These are phyloP conservation scores for Boeremia exigua DNA, from an alignment of 2,329 filamentous ascomycete genomes.

Conservation along the genomic window DNA sequence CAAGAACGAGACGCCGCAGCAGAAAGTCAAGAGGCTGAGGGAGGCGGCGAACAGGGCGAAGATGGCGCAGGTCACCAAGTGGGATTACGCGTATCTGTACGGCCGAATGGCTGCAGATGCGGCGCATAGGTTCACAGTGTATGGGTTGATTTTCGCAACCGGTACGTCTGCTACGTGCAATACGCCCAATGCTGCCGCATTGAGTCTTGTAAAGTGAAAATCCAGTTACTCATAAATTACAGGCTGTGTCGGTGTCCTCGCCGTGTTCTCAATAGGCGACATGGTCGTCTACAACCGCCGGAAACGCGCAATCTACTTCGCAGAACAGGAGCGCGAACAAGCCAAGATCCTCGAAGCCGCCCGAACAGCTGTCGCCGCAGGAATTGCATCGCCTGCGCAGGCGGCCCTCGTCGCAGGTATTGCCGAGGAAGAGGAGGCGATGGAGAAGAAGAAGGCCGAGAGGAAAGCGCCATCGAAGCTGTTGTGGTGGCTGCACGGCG, in stretches of 20 bases:
- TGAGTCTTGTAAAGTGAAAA: not conserved
- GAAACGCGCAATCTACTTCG: slow-evolving; percentile 67
- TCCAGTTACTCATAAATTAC: not conserved
- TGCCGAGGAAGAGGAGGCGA: slow-evolving; percentile 65
- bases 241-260: slow-evolving; percentile 67
- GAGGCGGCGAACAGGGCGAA: slow-evolving; percentile 56
- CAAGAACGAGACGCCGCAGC: slow-evolving; percentile 58
- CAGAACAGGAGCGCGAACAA: slow-evolving; percentile 56
- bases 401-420: slow-evolving; percentile 62
- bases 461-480: slow-evolving; percentile 38
- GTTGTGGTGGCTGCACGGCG: slow-evolving; percentile 46
- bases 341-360: slow-evolving; percentile 54
- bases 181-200: slow-evolving; percentile 17
- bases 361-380: slow-evolving; percentile 49
- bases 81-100: slow-evolving; percentile 56
- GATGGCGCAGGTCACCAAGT: slow-evolving; percentile 57
- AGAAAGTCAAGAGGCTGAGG: slow-evolving; percentile 60
- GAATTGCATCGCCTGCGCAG: slow-evolving; percentile 58
- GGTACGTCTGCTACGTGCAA: slow-evolving; percentile 50
- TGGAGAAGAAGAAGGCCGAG: slow-evolving; percentile 44
- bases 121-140: slow-evolving; percentile 65
- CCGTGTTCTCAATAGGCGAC: slow-evolving; percentile 68
- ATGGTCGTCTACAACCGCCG: slow-evolving; percentile 72
- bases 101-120: slow-evolving; percentile 59
- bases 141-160: slow-evolving; percentile 66